Conservation (phyloP, 2,329 filamentous ascomycete genomes). For the Periconia macrospinosa region DNA sequence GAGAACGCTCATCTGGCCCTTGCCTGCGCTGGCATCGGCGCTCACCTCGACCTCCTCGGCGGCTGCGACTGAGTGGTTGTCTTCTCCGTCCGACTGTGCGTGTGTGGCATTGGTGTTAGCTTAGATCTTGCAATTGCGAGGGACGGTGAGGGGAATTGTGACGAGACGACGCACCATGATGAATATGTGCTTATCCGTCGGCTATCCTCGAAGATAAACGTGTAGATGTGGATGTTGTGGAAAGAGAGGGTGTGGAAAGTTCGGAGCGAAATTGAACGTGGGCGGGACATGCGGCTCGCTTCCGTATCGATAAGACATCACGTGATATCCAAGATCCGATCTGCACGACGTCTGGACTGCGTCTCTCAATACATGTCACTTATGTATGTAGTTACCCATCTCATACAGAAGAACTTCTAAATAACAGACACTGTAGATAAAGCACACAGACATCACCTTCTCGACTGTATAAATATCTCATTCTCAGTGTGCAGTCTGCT, state of each 20-base stretch:
- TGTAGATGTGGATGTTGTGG: constrained; percentile 2
- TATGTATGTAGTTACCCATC: too few species aligned
- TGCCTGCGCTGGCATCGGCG: constrained; percentile 76
- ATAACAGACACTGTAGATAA: too few species aligned
- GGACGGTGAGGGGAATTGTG: neutral
- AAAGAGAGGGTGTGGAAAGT: constrained; percentile 14
- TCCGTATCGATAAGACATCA: neutral
- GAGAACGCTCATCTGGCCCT: constrained; percentile 95
- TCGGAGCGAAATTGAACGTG: constrained; percentile 16
- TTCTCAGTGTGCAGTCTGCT: neutral
- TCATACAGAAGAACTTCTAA: too few species aligned
- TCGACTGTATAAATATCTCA: neutral
- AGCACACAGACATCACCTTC: neutral
- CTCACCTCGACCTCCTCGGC: constrained; percentile 95
- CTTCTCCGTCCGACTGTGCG: constrained; percentile 98
- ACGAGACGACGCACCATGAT: constrained; percentile 49
- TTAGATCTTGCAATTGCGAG: neutral
- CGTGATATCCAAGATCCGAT: too few species aligned
- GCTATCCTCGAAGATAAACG: constrained; percentile 48
- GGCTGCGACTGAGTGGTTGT: constrained; percentile 77
- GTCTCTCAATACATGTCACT: too few species aligned
- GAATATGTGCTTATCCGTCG: constrained; percentile 42
- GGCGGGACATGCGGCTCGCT: constrained; percentile 16
- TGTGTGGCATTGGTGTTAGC: constrained; percentile 19
- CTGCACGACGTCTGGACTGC: too few species aligned